Base-by-base conservation (phyloP, 371 early-diverging fungal genomes). In the Mortierella sp. region DNA sequence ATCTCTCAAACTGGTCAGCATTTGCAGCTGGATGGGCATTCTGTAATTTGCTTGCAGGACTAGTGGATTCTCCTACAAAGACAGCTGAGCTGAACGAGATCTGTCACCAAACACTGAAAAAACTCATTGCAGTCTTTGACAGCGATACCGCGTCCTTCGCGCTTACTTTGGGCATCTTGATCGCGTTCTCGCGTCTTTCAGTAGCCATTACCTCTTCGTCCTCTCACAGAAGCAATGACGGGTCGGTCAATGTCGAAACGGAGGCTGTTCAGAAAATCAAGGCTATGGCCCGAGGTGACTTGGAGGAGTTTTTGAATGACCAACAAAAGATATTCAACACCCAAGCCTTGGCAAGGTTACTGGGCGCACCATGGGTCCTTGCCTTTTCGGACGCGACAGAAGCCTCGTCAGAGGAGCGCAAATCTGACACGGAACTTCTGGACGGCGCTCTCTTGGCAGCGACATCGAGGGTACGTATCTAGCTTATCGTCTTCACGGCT, bases 21-120 rank as follows among this genome's bases (percentile, higher is more conserved):
- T 86, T 85, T 70, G 84, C 86, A 7, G 72, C 79, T 15, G 88
- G 88, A 1, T 86, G 84, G 79, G 80, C 84, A 0, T 81, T 85
- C 17, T 83, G 83, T 8, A 78, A 82, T 55, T 66, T 82, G 15
- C 58, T 83, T 3, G 65, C 82, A 1, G 79, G 80, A 7, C 52
- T 88, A 0, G 65, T 81, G 3, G 71, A 75, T 6, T 83, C 83
- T 55, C 84, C 88, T 0, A 84, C 87, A 14, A 80, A 81, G 41
- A 82, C 88, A 1, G 63, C 71, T 0, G 69, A 48, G 17, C 60
- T 84, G 21, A 57, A 60, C 34, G 34, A 64, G 12, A 56, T 76
- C 8, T 76, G 70, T 21, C 69, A 51, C n/a, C 57, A 69, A 42
- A 68, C 60, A 0, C 46, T 69, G 15, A 46, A 52, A 17, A 64